Evolutionary conservation across 495 filamentous ascomycete species (phyloP).

Genomic region (Penicillium taxi): DNA sequence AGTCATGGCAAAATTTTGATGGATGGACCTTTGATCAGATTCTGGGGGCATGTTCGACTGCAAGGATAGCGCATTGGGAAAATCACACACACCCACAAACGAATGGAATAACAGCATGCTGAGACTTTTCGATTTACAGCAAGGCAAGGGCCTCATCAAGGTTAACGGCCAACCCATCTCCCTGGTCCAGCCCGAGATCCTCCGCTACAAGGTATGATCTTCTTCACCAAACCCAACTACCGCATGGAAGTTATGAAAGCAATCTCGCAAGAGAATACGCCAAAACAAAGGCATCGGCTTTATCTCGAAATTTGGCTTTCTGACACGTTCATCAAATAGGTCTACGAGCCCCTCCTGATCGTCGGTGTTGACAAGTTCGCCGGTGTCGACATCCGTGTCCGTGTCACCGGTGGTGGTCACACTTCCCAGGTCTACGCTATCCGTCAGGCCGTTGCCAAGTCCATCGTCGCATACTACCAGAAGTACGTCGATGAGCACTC

Average conservation of each 20-base stretch:
- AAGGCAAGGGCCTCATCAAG: conserved; percentile 91
- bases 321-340: conserved; percentile 33
- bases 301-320: background rate
- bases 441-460: conserved; percentile 98
- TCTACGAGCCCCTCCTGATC: conserved; percentile 97
- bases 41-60: conserved; percentile 3
- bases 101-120: conserved; percentile 21
- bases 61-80: conserved; percentile 13
- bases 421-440: conserved; percentile 97
- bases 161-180: conserved; percentile 94
- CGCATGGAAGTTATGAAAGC: too few relatives aligned
- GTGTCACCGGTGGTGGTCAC: conserved; percentile 95
- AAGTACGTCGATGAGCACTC: conserved; percentile 99
- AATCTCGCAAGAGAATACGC: conserved; percentile 1
- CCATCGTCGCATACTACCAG: conserved; percentile 98
- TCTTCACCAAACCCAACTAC: conserved; percentile 3
- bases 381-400: conserved; percentile 93
- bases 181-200: conserved; percentile 90
- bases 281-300: conserved; percentile 3
- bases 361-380: conserved; percentile 95
- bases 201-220: conserved; percentile 79
- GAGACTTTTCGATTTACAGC: conserved; percentile 44
- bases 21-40: conserved; percentile 4
- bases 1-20: conserved; percentile 3
- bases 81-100: conserved; percentile 4